These are phyloP conservation scores for Xylaria sp. DNA, from an alignment of 2,329 filamentous ascomycete species.

Conservation along the genomic window DNA sequence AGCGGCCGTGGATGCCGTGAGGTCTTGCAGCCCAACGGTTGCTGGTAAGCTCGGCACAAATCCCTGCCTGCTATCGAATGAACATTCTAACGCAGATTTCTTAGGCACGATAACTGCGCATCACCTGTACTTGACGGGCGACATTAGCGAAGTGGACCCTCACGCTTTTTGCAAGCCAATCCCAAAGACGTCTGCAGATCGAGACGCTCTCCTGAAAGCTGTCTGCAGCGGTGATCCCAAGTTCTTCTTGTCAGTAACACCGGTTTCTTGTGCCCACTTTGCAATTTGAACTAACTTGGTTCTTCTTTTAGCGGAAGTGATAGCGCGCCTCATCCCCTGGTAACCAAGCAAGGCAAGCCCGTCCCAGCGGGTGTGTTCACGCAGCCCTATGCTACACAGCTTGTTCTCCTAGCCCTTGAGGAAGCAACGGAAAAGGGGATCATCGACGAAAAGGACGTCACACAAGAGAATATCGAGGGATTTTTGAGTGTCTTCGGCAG, in stretches of 20 bases:
- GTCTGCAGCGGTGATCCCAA: conserved; percentile 52
- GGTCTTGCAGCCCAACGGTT: conserved; percentile 76
- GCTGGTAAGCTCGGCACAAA: conserved; percentile 49
- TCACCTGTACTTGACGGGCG: conserved; percentile 79
- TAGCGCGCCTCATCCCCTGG: conserved; percentile 66
- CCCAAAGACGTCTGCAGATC: conserved; percentile 72
- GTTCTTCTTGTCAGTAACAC: conserved; percentile 56
- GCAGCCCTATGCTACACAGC: conserved; percentile 59
- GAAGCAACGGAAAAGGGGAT: conserved; percentile 62
- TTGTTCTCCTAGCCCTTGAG: conserved; percentile 68
- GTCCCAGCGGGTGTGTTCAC: conserved; percentile 79
- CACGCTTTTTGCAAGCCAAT: conserved; percentile 80
- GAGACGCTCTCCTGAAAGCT: conserved; percentile 57
- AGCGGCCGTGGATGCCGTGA: conserved; percentile 79
- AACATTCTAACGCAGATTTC: neutral
- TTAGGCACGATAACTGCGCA: conserved; percentile 81
- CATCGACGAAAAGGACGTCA: conserved; percentile 57
- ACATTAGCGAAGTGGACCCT: conserved; percentile 67
- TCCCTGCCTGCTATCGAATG: too few species aligned
- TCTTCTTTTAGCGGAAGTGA: conserved; percentile 56
- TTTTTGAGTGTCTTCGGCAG: conserved; percentile 61
- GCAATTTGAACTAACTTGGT: conserved; percentile 13
- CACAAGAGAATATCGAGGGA: conserved; percentile 57
- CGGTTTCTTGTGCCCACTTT: neutral
- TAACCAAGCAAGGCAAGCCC: conserved; percentile 56